Evolutionary conservation across 768 basidiomycete species (phyloP), one percentile per base, ranked within the genome.

Genomic region (Naematelia encephala): DNA sequence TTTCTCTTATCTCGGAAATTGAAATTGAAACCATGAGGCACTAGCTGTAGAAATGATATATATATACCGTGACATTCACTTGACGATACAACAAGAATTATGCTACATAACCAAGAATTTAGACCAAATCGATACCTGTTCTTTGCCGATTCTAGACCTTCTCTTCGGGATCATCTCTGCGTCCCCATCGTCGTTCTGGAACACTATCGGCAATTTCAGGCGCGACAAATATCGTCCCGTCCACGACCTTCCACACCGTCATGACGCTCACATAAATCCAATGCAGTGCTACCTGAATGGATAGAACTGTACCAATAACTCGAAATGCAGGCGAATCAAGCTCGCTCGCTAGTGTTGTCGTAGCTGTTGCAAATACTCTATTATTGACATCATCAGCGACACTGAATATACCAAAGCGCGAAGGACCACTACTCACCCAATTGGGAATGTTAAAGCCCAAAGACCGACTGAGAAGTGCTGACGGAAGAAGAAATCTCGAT

Each of bases 371-470:
- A 16, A 70, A 69, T 3, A 69, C 57, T 14, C 30, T 39, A 21
- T 26, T 19, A 13, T 19, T n/a, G n/a, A n/a, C n/a, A n/a, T n/a
- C n/a, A 5, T 29, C 51, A 34, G 25, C 51, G 29, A 53, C 25
- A 50, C 21, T 4, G 14, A 50, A 21, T 11, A 14, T 14, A 3
- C 34, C 34, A 16, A 39, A 16, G 8, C 16, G 16, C 34, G 34
- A 8, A 39, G 8, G 34, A 19, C 5, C n/a, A 50, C 11, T 8
- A 22, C 58, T 59, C 28, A 59, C 1, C 76, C 76, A 28, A 77
- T 63, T 2, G 76, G 76, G 61, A 77, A 77, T 11, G 76, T 77
- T 49, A 74, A 61, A 1, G 69, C 65, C 62, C 59, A 64, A 13
- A 62, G 28, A 16, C 60, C 65, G 11, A 69, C 59, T n/a, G 62